Conservation (phyloP, 257 asterid species). For the Catharanthus roseus region DNA sequence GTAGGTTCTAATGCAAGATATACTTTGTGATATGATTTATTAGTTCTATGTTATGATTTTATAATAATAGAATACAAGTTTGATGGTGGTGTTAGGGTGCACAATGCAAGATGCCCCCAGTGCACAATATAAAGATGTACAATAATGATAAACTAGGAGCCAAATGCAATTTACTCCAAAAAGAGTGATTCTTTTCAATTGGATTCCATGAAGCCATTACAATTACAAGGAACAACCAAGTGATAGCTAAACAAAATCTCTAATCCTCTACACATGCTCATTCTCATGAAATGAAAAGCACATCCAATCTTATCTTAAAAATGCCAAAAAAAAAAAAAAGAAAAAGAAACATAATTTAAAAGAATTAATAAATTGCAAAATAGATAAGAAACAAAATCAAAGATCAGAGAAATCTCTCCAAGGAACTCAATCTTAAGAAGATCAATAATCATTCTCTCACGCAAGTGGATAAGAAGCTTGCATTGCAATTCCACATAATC, state of each 20-base stretch:
- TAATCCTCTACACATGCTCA: neutral
- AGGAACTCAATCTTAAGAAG: neutral
- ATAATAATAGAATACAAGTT: no score
- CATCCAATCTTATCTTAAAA: neutral
- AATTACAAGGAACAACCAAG: neutral
- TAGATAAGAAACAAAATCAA: neutral
- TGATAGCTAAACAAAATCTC: neutral
- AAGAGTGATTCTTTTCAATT: neutral
- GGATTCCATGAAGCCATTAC: neutral
- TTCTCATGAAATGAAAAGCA: neutral
- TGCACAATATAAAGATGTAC: no score
- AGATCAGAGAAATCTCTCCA: neutral
- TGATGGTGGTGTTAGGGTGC: no score
- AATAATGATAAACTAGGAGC: no score
- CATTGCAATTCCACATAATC: conserved; percentile 41
- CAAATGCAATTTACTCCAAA: neutral
- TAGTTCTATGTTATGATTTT: no score
- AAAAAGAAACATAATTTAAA: no score
- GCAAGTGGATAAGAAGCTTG: conserved; percentile 37
- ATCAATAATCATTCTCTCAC: conserved; percentile 2
- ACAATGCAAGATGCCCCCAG: no score
- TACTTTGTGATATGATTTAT: no score
- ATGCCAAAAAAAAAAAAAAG: neutral
- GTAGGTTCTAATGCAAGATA: no score
- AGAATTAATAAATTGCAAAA: neutral